Conservation (phyloP, 129 eudicot genomes). For the Tanacetum coccineum region DNA sequence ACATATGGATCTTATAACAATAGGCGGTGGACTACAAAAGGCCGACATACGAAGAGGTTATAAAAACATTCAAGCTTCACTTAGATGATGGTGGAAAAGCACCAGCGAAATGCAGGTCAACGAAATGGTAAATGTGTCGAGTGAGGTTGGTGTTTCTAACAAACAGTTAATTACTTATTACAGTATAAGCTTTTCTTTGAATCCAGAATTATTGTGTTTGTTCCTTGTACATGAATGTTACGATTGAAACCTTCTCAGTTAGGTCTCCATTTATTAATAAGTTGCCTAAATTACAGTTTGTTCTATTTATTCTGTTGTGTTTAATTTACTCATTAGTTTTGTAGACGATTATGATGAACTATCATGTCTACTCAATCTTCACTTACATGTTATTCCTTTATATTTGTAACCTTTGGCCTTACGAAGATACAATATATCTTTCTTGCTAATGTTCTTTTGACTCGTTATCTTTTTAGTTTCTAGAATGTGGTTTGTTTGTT, state of each 20-base stretch:
- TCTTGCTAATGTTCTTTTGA: too few species aligned
- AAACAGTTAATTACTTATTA: neutral
- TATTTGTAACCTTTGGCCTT: too few species aligned
- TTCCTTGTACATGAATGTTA: slow-evolving; percentile 33
- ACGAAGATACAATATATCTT: too few species aligned
- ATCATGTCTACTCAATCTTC: too few species aligned
- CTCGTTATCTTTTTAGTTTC: too few species aligned
- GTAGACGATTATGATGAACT: too few species aligned
- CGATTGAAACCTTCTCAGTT: slow-evolving; percentile 23
- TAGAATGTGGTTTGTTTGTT: too few species aligned
- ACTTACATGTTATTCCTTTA: too few species aligned
- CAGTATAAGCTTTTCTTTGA: slow-evolving; percentile 9
- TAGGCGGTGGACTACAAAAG: slow-evolving; percentile 99
- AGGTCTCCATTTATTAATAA: slow-evolving; percentile 33
- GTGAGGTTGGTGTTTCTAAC: slow-evolving; percentile 19
- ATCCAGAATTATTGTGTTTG: slow-evolving; percentile 15
- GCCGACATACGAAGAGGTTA: slow-evolving; percentile 95
- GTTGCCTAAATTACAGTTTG: too few species aligned
- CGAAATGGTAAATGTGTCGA: slow-evolving; percentile 43
- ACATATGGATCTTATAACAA: neutral
- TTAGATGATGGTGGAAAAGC: slow-evolving; percentile 55
- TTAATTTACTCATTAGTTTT: too few species aligned
- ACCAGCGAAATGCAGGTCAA: slow-evolving; percentile 69
- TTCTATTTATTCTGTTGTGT: too few species aligned
- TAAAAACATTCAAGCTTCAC: slow-evolving; percentile 65